phyloP scores from a whole-genome alignment of 306 rosid species.

The Elaeagnus macrophylla region DNA sequence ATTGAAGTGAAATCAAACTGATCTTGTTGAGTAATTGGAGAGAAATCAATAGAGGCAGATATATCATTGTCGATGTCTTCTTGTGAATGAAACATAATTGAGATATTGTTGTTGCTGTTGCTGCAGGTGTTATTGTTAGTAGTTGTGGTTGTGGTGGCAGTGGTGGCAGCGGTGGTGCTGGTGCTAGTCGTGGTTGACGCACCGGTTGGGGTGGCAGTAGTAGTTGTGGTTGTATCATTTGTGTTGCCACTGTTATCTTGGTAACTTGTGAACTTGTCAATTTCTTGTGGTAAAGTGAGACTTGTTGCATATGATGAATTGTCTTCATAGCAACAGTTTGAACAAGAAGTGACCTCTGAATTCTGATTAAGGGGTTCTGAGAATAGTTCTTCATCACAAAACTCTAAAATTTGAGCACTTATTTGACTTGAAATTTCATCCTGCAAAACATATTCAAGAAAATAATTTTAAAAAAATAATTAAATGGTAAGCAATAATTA shows the following conservation, averaged over 20 bases:
- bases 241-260: conserved; percentile 32
- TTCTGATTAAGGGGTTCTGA: conserved; percentile 53
- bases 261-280: conserved; percentile 32
- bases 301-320: conserved; percentile 50
- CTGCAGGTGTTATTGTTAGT: conserved; percentile 17
- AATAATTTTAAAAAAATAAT: conserved; percentile 16
- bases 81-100: conserved; percentile 61
- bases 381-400: conserved; percentile 62
- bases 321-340: conserved; percentile 68
- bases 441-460: conserved; percentile 63
- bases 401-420: conserved; percentile 54
- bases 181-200: conserved; percentile 17
- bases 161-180: conserved; percentile 14
- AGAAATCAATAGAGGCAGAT: conserved; percentile 82
- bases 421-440: conserved; percentile 83
- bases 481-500: too few species aligned
- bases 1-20: conserved; percentile 49
- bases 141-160: conserved; percentile 10
- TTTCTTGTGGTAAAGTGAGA: conserved; percentile 37
- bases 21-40: conserved; percentile 43
- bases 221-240: conserved; percentile 4
- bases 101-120: conserved; percentile 27
- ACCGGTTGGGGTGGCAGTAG: not conserved
- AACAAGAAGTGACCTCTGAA: conserved; percentile 71
- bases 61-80: conserved; percentile 83